phyloP scores from a whole-genome alignment of 148 eudicot genomes.

The Simmondsia chinensis region DNA sequence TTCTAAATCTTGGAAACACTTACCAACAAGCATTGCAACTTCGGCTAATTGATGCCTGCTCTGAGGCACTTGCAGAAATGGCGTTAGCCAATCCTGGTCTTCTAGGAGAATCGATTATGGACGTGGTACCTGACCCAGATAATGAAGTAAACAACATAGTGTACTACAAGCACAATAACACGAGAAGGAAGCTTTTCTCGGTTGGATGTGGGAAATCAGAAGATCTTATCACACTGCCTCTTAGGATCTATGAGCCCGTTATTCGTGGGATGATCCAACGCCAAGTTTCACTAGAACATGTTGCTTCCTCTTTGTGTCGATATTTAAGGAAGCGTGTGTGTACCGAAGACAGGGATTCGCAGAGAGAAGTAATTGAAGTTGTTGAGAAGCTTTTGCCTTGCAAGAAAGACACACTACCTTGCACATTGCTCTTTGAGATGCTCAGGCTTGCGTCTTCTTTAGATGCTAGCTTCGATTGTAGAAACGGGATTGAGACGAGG shows the following conservation, averaged over 20 bases:
- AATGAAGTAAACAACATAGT: conserved; percentile 4
- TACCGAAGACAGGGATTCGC: conserved; percentile 10
- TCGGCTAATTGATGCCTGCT: conserved; percentile 31
- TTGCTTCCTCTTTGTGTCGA: conserved; percentile 33
- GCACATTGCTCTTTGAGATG: conserved; percentile 37
- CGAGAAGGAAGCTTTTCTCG: conserved; percentile 39
- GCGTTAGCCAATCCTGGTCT: conserved; percentile 40
- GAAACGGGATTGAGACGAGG: conserved; percentile 39
- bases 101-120: conserved; percentile 31
- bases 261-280: conserved; percentile 26
- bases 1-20: conserved; percentile 14
- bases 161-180: conserved; percentile 20
- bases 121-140: conserved; percentile 8
- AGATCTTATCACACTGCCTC: conserved; percentile 35
- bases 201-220: conserved; percentile 8
- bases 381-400: conserved; percentile 48
- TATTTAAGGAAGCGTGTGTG: conserved; percentile 16
- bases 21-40: conserved; percentile 30
- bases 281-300: conserved; percentile 29
- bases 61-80: conserved; percentile 28
- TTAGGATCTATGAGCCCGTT: conserved; percentile 38
- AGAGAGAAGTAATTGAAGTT: conserved; percentile 40
- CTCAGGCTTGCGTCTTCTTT: conserved; percentile 20
- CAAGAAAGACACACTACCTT: conserved; percentile 24
- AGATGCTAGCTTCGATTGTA: conserved; percentile 27